phyloP scores from a whole-genome alignment of 1,139 yeast genomes.

The Schwanniomyces etchellsii region DNA sequence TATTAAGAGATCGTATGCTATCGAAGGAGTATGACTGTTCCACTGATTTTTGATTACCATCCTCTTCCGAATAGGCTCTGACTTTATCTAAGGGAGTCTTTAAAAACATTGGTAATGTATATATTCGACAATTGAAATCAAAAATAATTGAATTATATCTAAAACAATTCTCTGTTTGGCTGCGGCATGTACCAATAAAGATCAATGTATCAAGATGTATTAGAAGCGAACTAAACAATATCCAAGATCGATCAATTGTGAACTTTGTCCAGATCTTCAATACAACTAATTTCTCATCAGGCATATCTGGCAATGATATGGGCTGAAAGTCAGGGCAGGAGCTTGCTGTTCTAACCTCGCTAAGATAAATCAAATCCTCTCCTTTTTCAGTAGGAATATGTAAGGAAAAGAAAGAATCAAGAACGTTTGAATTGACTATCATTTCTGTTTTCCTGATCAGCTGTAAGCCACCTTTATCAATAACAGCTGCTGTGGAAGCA shows the following conservation, averaged over 20 bases:
- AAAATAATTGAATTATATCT: constrained; percentile 21
- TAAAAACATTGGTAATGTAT: constrained; percentile 14
- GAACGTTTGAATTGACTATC: too few species aligned
- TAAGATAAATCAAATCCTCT: constrained; percentile 25
- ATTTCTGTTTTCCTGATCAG: not conserved
- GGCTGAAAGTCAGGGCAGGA: constrained; percentile 27
- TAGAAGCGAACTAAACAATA: constrained; percentile 13
- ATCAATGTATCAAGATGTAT: constrained; percentile 16
- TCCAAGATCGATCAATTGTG: constrained; percentile 13
- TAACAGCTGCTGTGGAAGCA: too few species aligned
- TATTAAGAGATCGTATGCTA: constrained; percentile 27
- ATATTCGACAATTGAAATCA: constrained; percentile 18
- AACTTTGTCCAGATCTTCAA: constrained; percentile 21
- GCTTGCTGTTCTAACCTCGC: constrained; percentile 23
- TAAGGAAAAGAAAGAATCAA: constrained; percentile 25
- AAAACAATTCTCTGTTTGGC: constrained; percentile 14
- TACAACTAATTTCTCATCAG: constrained; percentile 8
- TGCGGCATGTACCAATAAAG: constrained; percentile 9
- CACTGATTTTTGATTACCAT: not conserved
- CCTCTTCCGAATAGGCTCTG: not conserved
- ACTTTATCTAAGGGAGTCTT: constrained; percentile 1
- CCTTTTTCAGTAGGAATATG: constrained; percentile 12
- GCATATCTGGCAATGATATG: constrained; percentile 19
- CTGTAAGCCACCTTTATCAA: too few species aligned
- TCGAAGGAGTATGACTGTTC: constrained; percentile 29